A percentile compares a stretch with the other conserved stretches of the same genome.
phyloP scores from a whole-genome alignment of 1,284 basidiomycete genomes.

The Malassezia obtusa region DNA sequence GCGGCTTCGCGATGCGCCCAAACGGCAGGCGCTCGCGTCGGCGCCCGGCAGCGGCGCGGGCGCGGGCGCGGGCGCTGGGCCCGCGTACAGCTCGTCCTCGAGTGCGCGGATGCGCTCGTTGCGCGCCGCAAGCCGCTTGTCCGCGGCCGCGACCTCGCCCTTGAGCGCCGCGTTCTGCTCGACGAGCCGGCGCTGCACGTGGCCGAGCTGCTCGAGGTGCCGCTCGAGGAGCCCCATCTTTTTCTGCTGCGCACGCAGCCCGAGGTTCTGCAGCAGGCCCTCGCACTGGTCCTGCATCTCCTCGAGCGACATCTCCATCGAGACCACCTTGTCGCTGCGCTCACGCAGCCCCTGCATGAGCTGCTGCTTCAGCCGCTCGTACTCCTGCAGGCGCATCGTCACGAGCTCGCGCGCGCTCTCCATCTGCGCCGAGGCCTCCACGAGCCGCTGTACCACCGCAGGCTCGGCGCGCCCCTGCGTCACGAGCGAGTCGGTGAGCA shows the following conservation, averaged over 20 bases:
- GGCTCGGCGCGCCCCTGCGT: slow-evolving; percentile 1
- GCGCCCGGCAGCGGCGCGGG: neutral
- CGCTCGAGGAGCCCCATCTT: slow-evolving; percentile 98
- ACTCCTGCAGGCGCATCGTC: slow-evolving; percentile 91
- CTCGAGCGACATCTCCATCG: slow-evolving; percentile 96
- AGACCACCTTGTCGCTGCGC: slow-evolving; percentile 99
- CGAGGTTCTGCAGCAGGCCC: slow-evolving; percentile 93
- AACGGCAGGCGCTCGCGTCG: slow-evolving; percentile 51
- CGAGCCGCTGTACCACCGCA: slow-evolving; percentile 51
- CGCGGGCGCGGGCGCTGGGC: too few species aligned
- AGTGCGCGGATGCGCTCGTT: slow-evolving; percentile 80
- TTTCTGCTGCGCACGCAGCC: slow-evolving; percentile 95
- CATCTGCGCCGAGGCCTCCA: slow-evolving; percentile 75
- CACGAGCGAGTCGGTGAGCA: slow-evolving; percentile 73
- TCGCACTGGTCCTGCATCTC: slow-evolving; percentile 99
- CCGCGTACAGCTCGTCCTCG: slow-evolving; percentile 68
- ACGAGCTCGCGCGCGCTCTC: slow-evolving; percentile 94
- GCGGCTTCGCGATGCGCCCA: slow-evolving; percentile 89
- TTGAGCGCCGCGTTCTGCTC: slow-evolving; percentile 96
- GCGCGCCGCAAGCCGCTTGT: slow-evolving; percentile 85
- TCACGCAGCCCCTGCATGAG: slow-evolving; percentile 98
- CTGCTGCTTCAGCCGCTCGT: slow-evolving; percentile 96
- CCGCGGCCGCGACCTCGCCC: slow-evolving; percentile 93
- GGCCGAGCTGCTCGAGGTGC: slow-evolving; percentile 86
- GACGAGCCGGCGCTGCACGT: slow-evolving; percentile 97